These are phyloP conservation scores for Pseudogymnoascus sp. DNA, from an alignment of 2,329 filamentous ascomycete species.

Conservation along the genomic window DNA sequence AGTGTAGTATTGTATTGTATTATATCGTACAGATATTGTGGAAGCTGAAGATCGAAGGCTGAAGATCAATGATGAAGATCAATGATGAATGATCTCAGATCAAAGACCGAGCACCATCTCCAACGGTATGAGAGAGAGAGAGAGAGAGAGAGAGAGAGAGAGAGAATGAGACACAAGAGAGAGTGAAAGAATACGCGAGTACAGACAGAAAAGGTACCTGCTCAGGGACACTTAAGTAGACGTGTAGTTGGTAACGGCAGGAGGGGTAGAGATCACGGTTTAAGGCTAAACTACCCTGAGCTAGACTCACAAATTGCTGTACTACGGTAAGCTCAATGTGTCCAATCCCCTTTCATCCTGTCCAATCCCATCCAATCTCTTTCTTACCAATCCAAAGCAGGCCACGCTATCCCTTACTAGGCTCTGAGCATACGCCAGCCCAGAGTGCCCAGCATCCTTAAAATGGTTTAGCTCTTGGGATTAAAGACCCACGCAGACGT, in stretches of 20 bases:
- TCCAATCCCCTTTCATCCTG: neutral
- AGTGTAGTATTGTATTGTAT: no score
- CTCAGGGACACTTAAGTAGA: neutral
- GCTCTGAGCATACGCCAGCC: neutral
- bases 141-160: no score
- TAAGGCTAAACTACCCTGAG: neutral
- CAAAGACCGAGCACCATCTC: no score
- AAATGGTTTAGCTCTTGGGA: neutral
- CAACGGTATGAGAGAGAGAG: no score
- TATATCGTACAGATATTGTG: neutral
- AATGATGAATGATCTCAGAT: no score
- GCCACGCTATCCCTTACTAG: no score
- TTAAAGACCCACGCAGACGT: neutral
- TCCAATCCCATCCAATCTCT: neutral
- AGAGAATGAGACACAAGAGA: no score
- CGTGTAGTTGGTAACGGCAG: neutral
- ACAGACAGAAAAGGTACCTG: neutral
- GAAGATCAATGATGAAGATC: neutral
- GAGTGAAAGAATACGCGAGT: neutral
- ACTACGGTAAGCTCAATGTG: no score
- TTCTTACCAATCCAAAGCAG: neutral
- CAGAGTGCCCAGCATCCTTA: neutral
- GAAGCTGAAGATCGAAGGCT: neutral
- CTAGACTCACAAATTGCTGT: neutral
- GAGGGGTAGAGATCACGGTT: neutral